phyloP scores from a whole-genome alignment of 768 basidiomycete genomes.

The Macrolepiota albuminosa region DNA sequence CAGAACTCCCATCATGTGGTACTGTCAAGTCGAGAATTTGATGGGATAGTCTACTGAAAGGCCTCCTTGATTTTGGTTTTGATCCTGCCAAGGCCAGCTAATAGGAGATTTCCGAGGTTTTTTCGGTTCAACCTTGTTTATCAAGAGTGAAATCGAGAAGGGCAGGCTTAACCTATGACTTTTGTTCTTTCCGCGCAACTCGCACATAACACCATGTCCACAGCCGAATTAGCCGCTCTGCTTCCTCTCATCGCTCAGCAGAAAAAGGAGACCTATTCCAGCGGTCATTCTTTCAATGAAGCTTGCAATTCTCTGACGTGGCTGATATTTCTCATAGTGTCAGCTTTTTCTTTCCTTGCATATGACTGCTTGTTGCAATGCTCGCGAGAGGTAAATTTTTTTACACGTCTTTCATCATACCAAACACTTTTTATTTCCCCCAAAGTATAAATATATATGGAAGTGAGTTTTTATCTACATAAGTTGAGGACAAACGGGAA shows the following conservation, averaged over 20 bases:
- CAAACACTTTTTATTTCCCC: too few relatives aligned
- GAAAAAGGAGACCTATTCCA: background rate
- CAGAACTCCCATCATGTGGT: too few relatives aligned
- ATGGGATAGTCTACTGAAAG: too few relatives aligned
- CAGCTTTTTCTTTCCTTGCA: background rate
- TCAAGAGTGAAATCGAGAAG: too few relatives aligned
- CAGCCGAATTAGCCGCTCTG: background rate
- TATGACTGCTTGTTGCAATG: background rate
- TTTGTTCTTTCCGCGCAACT: background rate
- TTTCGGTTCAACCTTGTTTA: too few relatives aligned
- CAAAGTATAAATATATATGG: slow-evolving; percentile 4
- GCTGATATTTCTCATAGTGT: background rate
- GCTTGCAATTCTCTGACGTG: background rate
- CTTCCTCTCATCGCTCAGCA: background rate
- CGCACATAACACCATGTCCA: background rate
- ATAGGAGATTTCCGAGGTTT: too few relatives aligned
- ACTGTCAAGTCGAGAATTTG: too few relatives aligned
- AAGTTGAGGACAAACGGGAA: too few relatives aligned
- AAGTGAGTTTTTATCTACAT: background rate
- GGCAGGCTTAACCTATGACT: too few relatives aligned
- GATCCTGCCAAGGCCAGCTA: too few relatives aligned
- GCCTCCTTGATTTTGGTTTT: too few relatives aligned
- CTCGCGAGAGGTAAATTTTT: background rate
- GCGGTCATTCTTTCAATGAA: background rate
- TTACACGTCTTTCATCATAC: too few relatives aligned